Conservation (phyloP, 768 basidiomycete species). For the Tulasnella sp. region DNA sequence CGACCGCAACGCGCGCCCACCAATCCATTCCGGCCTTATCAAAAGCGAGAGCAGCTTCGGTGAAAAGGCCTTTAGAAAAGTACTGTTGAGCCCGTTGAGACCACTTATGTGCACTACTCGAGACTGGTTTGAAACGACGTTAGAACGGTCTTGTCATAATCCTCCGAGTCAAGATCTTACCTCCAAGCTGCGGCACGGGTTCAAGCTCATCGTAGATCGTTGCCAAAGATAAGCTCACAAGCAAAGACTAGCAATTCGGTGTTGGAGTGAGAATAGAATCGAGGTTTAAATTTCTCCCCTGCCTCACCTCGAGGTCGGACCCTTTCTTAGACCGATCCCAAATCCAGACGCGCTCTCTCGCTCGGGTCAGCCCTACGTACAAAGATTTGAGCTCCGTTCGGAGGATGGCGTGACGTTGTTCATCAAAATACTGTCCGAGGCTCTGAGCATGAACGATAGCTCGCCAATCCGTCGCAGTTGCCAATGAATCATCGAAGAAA, state of each 20-base stretch:
- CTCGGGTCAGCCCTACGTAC: slow-evolving; percentile 13
- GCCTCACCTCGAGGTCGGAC: slow-evolving; percentile 5
- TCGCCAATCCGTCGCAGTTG: slow-evolving; percentile 45
- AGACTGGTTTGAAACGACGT: neutral
- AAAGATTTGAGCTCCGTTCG: slow-evolving; percentile 10
- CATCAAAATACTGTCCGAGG: neutral
- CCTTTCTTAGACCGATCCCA: slow-evolving; percentile 5
- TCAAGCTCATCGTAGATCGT: too few relatives aligned
- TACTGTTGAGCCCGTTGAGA: neutral
- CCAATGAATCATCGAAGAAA: slow-evolving; percentile 55
- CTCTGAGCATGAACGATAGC: slow-evolving; percentile 31
- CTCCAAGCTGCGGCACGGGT: neutral
- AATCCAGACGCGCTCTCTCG: slow-evolving; percentile 11
- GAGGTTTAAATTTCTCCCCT: neutral
- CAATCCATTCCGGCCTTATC: neutral
- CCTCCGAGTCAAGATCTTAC: neutral
- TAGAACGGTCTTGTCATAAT: neutral
- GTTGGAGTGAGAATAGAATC: neutral
- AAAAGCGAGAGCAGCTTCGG: neutral
- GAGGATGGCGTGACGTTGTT: neutral
- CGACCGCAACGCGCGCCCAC: neutral
- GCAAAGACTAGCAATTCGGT: neutral
- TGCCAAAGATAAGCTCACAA: neutral
- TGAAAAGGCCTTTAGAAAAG: neutral
- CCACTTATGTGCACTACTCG: neutral